Conservation (phyloP, 1,284 basidiomycete species). For the Trametes sp. region DNA sequence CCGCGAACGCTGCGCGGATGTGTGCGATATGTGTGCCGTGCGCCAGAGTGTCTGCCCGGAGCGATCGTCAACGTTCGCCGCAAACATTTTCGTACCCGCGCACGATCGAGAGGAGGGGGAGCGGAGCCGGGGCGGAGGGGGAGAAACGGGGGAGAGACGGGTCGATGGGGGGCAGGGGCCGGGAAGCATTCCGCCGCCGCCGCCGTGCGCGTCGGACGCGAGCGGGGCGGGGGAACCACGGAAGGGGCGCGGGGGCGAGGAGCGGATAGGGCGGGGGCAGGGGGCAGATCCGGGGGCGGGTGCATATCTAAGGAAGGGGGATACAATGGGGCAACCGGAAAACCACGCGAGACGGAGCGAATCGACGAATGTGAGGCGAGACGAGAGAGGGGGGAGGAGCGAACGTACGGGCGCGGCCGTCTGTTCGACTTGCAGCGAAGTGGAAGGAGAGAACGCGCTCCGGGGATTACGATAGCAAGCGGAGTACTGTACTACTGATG, state of each 20-base stretch:
- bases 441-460: not conserved
- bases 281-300: not conserved
- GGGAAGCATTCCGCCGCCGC: too few relatives aligned
- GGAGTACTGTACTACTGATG: slow-evolving; percentile 13
- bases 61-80: not conserved
- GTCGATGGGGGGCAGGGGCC: too few relatives aligned
- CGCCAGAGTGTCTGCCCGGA: not conserved
- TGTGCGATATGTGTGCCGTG: not conserved
- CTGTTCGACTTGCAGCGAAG: slow-evolving; percentile 16
- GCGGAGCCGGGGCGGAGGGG: not conserved
- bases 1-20: not conserved
- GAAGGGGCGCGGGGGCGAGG: too few relatives aligned
- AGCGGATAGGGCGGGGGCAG: not conserved
- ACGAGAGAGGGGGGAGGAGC: not conserved
- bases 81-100: not conserved
- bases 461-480: slow-evolving; percentile 8
- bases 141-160: not conserved
- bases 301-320: not conserved
- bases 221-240: too few relatives aligned
- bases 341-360: too few relatives aligned
- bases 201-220: too few relatives aligned
- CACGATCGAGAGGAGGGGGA: not conserved
- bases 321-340: not conserved
- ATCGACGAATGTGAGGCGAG: not conserved
- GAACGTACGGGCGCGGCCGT: not conserved